Percentiles rank a stretch among this genome's conserved stretches.
These are phyloP conservation scores for Penicillium sp. DNA, from an alignment of 2,329 filamentous ascomycete species.

Conservation along the genomic window DNA sequence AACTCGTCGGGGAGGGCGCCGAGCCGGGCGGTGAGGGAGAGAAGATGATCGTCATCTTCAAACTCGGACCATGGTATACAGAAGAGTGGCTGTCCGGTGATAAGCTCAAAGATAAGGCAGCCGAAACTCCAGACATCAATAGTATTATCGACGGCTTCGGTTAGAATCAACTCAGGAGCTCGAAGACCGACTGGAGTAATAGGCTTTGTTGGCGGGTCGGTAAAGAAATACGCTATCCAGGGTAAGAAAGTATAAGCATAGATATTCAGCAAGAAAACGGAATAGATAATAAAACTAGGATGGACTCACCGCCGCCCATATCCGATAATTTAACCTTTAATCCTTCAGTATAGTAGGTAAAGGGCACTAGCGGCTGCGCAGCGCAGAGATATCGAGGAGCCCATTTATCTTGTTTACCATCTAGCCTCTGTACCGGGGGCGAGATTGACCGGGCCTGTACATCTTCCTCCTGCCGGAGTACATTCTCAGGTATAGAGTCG, in stretches of 20 bases:
- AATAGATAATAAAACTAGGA: constrained; percentile 7
- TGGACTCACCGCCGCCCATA: constrained; percentile 25
- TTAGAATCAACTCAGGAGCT: constrained; percentile 27
- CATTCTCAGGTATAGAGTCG: constrained; percentile 11
- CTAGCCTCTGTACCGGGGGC: constrained; percentile 20
- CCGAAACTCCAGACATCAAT: constrained; percentile 31
- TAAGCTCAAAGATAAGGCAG: constrained; percentile 31
- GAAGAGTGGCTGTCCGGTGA: constrained; percentile 24
- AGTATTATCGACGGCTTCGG: constrained; percentile 16
- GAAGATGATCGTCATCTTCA: constrained; percentile 28
- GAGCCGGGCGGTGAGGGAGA: constrained; percentile 23
- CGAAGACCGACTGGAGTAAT: constrained; percentile 25
- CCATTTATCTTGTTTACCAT: constrained; percentile 28
- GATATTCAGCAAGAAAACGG: constrained; percentile 8
- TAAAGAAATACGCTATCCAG: constrained; percentile 22
- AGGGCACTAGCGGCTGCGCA: constrained; percentile 25
- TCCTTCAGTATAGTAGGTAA: constrained; percentile 17
- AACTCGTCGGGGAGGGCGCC: constrained; percentile 25
- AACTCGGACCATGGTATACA: constrained; percentile 20
- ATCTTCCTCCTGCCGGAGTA: constrained; percentile 22
- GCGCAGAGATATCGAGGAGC: constrained; percentile 26
- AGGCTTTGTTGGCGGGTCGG: constrained; percentile 19
- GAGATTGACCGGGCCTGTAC: constrained; percentile 18
- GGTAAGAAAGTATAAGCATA: constrained; percentile 7
- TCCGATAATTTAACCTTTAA: constrained; percentile 29